Evolutionary conservation across 176 grass and related monocot species (phyloP), one percentile per base, ranked within the genome.

Genomic region (Eleusine coracana): DNA sequence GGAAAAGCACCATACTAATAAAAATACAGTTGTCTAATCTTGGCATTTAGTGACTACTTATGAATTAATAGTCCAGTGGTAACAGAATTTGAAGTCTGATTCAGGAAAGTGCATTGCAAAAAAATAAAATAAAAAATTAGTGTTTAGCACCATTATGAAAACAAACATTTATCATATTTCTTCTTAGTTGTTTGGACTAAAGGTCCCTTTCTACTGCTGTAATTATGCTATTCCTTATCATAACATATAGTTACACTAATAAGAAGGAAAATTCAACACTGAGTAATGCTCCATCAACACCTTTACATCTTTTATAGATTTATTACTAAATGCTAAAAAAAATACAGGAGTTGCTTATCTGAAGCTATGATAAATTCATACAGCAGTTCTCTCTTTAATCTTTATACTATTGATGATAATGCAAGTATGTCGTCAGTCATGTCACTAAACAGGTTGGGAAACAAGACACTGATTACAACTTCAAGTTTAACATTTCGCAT

Each of bases 401-500:
- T 59, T 48, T 79, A 34, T 34, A 34, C 2, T 34, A 80, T 77
- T 84, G 45, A 80, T 36, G 21, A 70, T 23, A 73, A 76, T 12
- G 31, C 64, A 87, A 29, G 52, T 83, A 56, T 64, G 73, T 3
- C 10, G 14, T 84, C 50, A 45, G 10, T 77, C 31, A 16, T 34
- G 27, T 13, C 1, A 6, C 36, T 55, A 81, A 81, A 82, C 9
- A 16, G 27, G n/a, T 23, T 58, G 28, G 10, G 8, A 60, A 59
- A 39, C 5, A 78, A 76, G 27, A 25, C 31, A 51, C 42, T 61
- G 17, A 63, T 71, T 5, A 3, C 17, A 66, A 50, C 66, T 83
- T 68, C 65, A 74, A 66, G 18, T 78, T 74, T 78, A 83, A 4
- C 74, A 74, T 78, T 55, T 75, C 23, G 37, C 1, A 15, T 20